These are phyloP conservation scores for Neopestalotiopsis clavispora DNA, from an alignment of 2,329 filamentous ascomycete species.

Conservation along the genomic window DNA sequence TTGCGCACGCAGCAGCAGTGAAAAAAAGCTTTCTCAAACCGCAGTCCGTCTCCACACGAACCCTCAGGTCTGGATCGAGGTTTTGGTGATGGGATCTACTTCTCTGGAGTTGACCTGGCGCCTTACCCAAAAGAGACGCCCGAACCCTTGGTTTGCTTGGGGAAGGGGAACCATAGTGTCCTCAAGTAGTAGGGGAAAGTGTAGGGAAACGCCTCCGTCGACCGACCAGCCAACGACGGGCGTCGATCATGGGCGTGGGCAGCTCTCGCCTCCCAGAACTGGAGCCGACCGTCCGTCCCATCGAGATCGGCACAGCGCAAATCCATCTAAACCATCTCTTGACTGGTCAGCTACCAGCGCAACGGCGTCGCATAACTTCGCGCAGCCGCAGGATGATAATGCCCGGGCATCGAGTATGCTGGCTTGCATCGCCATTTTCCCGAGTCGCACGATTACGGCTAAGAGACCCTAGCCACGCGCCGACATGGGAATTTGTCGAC, in stretches of 20 bases:
- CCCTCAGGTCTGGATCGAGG: conserved; percentile 4
- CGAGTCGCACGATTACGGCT: neutral
- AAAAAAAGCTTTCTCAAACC: neutral
- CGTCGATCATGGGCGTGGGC: neutral
- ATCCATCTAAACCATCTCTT: neutral
- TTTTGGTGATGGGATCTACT: conserved; percentile 10
- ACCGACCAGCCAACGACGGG: neutral
- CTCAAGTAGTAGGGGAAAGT: no score
- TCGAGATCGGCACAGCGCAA: neutral
- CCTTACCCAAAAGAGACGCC: neutral
- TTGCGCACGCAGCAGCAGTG: neutral
- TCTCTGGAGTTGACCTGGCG: neutral
- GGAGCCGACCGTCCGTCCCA: conserved; percentile 2
- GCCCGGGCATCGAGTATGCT: neutral
- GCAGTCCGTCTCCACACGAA: neutral
- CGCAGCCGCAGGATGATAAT: neutral
- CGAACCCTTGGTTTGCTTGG: neutral
- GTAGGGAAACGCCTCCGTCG: neutral
- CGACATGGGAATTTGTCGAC: neutral
- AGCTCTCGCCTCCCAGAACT: neutral
- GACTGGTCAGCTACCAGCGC: neutral
- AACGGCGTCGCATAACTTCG: conserved; percentile 4
- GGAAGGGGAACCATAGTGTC: neutral
- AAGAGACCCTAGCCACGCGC: neutral
- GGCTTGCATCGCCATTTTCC: neutral